These are phyloP conservation scores for Debaryomyces psychrophilus DNA, from an alignment of 1,139 yeast genomes.

Conservation along the genomic window DNA sequence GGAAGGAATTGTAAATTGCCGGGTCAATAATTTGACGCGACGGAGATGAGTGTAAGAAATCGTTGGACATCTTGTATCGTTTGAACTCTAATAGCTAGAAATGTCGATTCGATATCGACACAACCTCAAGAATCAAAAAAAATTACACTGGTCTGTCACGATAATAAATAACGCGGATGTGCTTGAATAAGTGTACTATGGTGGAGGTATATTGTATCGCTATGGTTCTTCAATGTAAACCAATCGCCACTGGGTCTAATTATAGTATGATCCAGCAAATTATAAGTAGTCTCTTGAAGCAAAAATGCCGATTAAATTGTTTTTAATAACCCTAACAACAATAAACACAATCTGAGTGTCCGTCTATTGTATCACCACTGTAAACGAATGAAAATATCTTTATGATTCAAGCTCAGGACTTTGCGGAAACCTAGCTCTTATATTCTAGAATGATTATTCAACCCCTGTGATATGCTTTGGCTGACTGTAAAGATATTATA, in stretches of 20 bases:
- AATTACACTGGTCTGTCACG: neutral
- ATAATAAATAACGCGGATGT: neutral
- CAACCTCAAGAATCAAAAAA: neutral
- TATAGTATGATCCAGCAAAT: slow-evolving; percentile 1
- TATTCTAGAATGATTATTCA: neutral
- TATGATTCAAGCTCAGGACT: neutral
- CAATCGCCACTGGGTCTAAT: neutral
- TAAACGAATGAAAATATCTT: neutral
- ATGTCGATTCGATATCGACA: slow-evolving; percentile 1
- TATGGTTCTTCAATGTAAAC: neutral
- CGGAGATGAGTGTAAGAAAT: slow-evolving; percentile 41
- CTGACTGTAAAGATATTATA: neutral
- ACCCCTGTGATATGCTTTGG: neutral
- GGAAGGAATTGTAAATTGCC: slow-evolving; percentile 23
- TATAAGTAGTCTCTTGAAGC: neutral
- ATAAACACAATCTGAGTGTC: neutral
- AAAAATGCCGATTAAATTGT: neutral
- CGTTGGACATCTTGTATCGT: slow-evolving; percentile 31
- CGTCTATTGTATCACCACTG: neutral
- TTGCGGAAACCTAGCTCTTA: neutral
- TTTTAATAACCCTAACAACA: neutral
- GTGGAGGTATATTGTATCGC: neutral
- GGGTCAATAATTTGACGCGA: slow-evolving; percentile 34
- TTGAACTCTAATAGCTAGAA: neutral
- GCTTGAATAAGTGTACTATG: neutral